Conservation (phyloP, 352 stramenopile genomes). For the Pythium dissimile region DNA sequence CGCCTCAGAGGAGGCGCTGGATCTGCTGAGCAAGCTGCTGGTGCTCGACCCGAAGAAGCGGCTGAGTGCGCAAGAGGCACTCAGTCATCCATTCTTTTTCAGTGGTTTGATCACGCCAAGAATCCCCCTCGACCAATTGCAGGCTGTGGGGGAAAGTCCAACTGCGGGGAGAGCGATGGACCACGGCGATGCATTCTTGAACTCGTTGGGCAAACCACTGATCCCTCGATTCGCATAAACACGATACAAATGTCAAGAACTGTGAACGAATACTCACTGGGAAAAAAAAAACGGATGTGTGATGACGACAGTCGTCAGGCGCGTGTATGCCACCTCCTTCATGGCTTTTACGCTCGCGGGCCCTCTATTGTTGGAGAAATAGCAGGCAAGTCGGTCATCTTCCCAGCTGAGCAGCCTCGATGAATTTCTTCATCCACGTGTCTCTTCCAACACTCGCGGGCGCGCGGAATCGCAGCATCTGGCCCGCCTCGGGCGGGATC, state of each 20-base stretch:
- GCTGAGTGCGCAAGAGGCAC: slow-evolving; percentile 40
- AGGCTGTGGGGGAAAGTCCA: not conserved
- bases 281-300: too few relatives aligned
- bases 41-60: slow-evolving; percentile 31
- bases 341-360: too few relatives aligned
- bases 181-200: slow-evolving; percentile 4
- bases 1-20: slow-evolving; percentile 31
- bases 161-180: slow-evolving; percentile 6
- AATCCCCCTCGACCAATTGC: slow-evolving; percentile 2
- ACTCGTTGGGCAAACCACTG: slow-evolving; percentile 16
- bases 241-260: too few relatives aligned
- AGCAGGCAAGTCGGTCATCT: slow-evolving; percentile 4
- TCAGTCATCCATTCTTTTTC: slow-evolving; percentile 15
- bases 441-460: slow-evolving; percentile 70
- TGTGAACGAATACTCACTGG: not conserved
- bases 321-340: not conserved
- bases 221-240: slow-evolving; percentile 5
- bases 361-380: too few relatives aligned
- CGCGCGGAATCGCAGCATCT: slow-evolving; percentile 70
- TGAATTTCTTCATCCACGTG: slow-evolving; percentile 75
- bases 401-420: slow-evolving; percentile 55
- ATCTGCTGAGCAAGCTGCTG: slow-evolving; percentile 46
- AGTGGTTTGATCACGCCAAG: not conserved
- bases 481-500: slow-evolving; percentile 56
- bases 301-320: too few relatives aligned